Base-by-base conservation (phyloP, 2,329 filamentous ascomycete genomes). In the Fusarium robinianum region DNA sequence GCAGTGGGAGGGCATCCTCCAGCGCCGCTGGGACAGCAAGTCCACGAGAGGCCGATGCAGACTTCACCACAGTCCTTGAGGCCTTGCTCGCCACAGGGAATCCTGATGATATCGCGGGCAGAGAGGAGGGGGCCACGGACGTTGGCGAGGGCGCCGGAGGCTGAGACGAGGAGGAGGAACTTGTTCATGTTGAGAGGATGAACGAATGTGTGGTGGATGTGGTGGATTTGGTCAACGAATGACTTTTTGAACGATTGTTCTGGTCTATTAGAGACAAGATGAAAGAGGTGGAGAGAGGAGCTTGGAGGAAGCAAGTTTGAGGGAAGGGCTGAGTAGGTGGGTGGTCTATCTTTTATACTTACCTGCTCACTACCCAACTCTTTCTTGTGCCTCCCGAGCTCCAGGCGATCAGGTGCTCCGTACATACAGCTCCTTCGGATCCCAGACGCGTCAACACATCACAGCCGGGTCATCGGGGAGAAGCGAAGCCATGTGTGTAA, bases 21-120 rank as follows among this genome's bases (percentile, higher is more conserved):
- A 2, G 38, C 25, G 4, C 41, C 12, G 32, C 58, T 57, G 7
- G 65, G 64, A 19, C 65, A 67, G 55, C 65, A 67, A 5, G 57
- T 64, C 50, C 61, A 63, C 5, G 48, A 34, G 3, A 35, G 6
- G 9, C 56, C 49, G 17, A 67, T 63, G 37, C 65, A 67, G 45
- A 50, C 60, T n/a, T 34, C 33, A 18, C 65, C 65, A 36, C 65
- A 67, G 16, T 54, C 53, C 37, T 60, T 60, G 26, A 49, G 39
- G 8, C 53, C 55, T 6, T 52, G 47, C 3, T 61, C 53, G 12
- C 32, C 11, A 49, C 61, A 64, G n/a, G 59, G 45, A 4, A 62
- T 45, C 24, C 49, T 21, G 23, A 55, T 35, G 33, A 59, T 21
- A 27, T 58, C 52, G 6, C 63, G 62, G 21, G 38, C 48, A 5